Evolutionary conservation across 305 asterid species (phyloP).

Genomic region (Fraxinus paxiana): DNA sequence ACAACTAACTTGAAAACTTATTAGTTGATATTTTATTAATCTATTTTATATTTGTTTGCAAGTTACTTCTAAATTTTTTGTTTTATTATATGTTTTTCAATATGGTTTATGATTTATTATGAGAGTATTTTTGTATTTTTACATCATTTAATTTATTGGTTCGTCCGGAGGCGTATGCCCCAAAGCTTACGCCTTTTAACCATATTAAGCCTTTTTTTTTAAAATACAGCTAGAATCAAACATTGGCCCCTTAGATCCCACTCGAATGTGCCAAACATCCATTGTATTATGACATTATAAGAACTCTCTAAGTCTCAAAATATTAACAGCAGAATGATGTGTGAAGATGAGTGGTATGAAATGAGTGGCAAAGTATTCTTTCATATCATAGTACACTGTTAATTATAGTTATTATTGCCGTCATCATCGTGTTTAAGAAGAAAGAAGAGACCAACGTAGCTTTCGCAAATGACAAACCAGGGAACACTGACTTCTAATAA

Average conservation of each 20-base stretch:
- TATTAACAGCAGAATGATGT: neutral
- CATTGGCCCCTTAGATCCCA: neutral
- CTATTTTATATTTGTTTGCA: neutral
- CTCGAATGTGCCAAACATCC: neutral
- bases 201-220: neutral
- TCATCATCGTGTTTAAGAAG: neutral
- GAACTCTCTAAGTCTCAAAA: neutral
- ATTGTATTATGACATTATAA: neutral
- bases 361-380: neutral
- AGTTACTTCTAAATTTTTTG: neutral
- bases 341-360: neutral
- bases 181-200: neutral
- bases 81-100: neutral
- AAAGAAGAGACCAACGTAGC: slow-evolving; percentile 3
- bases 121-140: neutral
- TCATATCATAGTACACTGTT: neutral
- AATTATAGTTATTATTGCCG: neutral
- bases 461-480: slow-evolving; percentile 8
- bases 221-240: neutral
- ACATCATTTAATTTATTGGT: neutral
- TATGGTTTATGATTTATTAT: neutral
- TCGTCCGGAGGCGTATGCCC: neutral
- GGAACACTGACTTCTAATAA: neutral
- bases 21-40: neutral
- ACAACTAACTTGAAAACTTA: neutral